A percentile compares a stretch with the other conserved stretches of the same genome.
These are phyloP conservation scores for Xylariaceae sp. DNA, from an alignment of 2,329 filamentous ascomycete species.

Conservation along the genomic window DNA sequence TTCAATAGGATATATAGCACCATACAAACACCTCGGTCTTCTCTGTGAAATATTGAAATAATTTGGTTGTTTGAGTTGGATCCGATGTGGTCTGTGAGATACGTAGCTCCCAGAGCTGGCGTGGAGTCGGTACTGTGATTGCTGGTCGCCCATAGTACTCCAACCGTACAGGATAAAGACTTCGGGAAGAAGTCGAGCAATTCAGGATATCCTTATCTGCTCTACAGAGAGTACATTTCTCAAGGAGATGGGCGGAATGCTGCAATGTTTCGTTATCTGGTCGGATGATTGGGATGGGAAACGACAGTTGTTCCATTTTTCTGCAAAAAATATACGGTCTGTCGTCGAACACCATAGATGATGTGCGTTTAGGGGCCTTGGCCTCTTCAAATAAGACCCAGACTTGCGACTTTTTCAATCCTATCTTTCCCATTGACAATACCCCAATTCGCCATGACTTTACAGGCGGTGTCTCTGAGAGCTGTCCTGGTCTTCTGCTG, in stretches of 20 bases:
- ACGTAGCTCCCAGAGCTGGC: too few relatives aligned
- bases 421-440: slow-evolving; percentile 9
- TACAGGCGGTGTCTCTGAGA: slow-evolving; percentile 1
- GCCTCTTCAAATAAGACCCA: slow-evolving; percentile 7
- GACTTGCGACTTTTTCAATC: slow-evolving; percentile 8
- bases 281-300: background rate
- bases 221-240: background rate
- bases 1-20: too few relatives aligned
- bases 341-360: background rate
- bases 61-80: too few relatives aligned
- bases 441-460: slow-evolving; percentile 3
- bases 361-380: background rate
- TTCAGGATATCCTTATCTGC: background rate
- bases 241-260: background rate
- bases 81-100: too few relatives aligned
- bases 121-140: background rate
- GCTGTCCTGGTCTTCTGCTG: slow-evolving; percentile 4
- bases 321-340: background rate
- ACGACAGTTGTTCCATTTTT: background rate
- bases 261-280: background rate
- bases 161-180: background rate
- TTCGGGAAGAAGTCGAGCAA: background rate
- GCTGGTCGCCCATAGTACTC: background rate
- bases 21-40: too few relatives aligned
- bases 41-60: too few relatives aligned